A percentile compares a stretch with the other conserved stretches of the same genome.
Evolutionary conservation across 2,329 filamentous ascomycete species (phyloP).

Genomic region (Truncatella angustata): DNA sequence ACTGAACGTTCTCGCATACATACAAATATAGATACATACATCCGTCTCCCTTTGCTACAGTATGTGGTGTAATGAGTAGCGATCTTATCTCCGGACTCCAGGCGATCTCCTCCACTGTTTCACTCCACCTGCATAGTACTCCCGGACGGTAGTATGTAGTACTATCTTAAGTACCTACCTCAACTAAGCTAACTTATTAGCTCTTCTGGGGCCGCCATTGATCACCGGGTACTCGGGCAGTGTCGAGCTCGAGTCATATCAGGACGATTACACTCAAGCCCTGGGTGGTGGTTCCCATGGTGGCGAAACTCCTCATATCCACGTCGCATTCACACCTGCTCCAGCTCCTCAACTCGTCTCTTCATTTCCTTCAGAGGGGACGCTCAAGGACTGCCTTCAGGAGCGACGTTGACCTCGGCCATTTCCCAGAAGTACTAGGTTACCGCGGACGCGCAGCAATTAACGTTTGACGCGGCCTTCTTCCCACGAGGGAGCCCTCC

Average conservation of each 20-base stretch:
- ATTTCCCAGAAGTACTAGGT: neutral
- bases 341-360: neutral
- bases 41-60: too few species aligned
- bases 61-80: neutral
- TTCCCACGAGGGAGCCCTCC: neutral
- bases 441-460: neutral
- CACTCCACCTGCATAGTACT: neutral
- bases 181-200: too few species aligned
- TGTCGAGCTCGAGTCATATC: neutral
- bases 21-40: too few species aligned
- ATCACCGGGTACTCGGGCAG: neutral
- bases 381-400: too few species aligned
- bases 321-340: neutral
- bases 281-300: neutral
- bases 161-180: too few species aligned
- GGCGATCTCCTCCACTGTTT: neutral
- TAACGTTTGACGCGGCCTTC: neutral
- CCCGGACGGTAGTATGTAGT: neutral
- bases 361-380: too few species aligned
- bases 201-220: too few species aligned
- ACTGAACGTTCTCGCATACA: too few species aligned
- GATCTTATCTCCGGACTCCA: neutral
- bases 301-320: neutral
- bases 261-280: neutral
- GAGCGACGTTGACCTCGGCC: neutral